phyloP scores from a whole-genome alignment of 1,284 basidiomycete genomes.

The Melampsora americana region DNA sequence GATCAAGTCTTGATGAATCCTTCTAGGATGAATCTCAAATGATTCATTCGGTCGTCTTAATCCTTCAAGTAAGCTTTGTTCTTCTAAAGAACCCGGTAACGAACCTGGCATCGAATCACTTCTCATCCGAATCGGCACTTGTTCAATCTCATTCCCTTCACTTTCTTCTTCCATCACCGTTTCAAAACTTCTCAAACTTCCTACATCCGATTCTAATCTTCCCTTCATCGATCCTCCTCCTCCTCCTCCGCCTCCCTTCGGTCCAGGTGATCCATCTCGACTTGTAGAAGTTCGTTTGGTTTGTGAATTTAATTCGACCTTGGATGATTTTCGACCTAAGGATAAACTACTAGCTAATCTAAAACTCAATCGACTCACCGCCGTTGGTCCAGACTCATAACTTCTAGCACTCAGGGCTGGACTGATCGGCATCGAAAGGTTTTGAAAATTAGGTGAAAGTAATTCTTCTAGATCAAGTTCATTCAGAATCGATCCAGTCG shows the following conservation, averaged over 20 bases:
- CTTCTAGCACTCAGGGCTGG: constrained; percentile 23
- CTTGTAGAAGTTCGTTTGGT: too few relatives aligned
- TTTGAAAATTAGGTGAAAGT: constrained; percentile 13
- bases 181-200: constrained; percentile 21
- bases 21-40: background rate
- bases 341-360: constrained; percentile 25
- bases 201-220: constrained; percentile 10
- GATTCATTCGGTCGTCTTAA: constrained; percentile 1
- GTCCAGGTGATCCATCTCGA: too few relatives aligned
- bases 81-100: constrained; percentile 51
- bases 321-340: constrained; percentile 31
- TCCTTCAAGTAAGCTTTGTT: constrained; percentile 46
- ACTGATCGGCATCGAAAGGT: constrained; percentile 13
- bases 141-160: constrained; percentile 39
- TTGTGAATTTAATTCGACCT: background rate
- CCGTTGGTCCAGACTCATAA: constrained; percentile 24
- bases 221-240: background rate
- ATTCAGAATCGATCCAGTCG: constrained; percentile 47
- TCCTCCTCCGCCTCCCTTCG: too few relatives aligned
- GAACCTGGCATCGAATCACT: constrained; percentile 45
- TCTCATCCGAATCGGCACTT: constrained; percentile 2
- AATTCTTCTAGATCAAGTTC: constrained; percentile 40
- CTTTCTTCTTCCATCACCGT: constrained; percentile 18
- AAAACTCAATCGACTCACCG: constrained; percentile 31
- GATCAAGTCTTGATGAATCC: background rate